phyloP scores from a whole-genome alignment of 2,329 filamentous ascomycete species.

The Fusarium sp. region DNA sequence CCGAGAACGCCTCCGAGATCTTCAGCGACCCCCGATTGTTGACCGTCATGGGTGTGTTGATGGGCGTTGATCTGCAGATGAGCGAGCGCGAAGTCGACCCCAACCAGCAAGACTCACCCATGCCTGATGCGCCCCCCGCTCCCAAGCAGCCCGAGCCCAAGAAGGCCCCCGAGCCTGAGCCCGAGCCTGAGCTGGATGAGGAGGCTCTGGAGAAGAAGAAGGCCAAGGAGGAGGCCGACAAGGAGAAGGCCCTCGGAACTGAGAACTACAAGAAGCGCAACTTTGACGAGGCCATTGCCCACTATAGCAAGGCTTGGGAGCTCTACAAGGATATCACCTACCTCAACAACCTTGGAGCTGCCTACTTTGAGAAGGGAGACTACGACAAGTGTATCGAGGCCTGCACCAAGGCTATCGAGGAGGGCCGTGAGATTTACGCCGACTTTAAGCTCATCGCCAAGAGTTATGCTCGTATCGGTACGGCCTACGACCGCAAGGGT shows the following conservation, averaged over 20 bases:
- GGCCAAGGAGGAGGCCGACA: constrained; percentile 91
- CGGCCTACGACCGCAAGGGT: constrained; percentile 90
- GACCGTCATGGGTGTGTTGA: constrained; percentile 90
- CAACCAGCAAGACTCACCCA: constrained; percentile 71
- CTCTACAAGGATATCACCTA: constrained; percentile 96
- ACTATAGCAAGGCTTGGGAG: constrained; percentile 97
- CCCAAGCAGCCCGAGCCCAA: constrained; percentile 58
- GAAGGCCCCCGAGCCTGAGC: constrained; percentile 68
- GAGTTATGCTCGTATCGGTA: constrained; percentile 95
- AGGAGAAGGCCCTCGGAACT: constrained; percentile 93
- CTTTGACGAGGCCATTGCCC: constrained; percentile 92
- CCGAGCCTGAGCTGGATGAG: constrained; percentile 80
- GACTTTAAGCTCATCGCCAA: constrained; percentile 99
- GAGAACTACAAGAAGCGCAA: constrained; percentile 98
- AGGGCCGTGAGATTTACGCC: constrained; percentile 88
- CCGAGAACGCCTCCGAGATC: constrained; percentile 79
- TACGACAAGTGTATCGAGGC: constrained; percentile 87
- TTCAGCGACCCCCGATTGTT: constrained; percentile 93
- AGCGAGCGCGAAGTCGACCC: constrained; percentile 49
- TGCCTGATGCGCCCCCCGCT: constrained; percentile 72
- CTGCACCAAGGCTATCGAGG: constrained; percentile 88
- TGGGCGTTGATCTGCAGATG: constrained; percentile 89
- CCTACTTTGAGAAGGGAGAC: constrained; percentile 96
- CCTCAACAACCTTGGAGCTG: constrained; percentile 94
- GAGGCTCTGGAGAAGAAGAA: constrained; percentile 86